Evolutionary conservation across 352 stramenopile genomes (phyloP), one percentile per base, ranked within the genome.

Genomic region (Globisporangium cylindrosporum): DNA sequence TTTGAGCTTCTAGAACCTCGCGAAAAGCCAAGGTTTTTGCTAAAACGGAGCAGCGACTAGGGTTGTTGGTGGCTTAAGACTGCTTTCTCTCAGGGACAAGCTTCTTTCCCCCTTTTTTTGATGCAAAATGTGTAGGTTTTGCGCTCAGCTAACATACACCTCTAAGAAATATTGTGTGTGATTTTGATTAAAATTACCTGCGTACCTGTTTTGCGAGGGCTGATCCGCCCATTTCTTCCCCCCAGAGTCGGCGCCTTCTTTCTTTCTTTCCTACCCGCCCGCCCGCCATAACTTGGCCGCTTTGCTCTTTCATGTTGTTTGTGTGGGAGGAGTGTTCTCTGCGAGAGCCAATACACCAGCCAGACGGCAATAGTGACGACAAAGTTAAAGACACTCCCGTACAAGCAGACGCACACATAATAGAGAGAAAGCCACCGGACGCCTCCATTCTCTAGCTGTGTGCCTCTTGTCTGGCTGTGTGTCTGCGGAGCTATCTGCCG

Each of bases 71-170:
- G 8, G 10, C 3, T 27, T 60, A 41, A 38, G 27, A 15, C 10
- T 38, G 25, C 14, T 36, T 59, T 29, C 54, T 59, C 34, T 49
- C 15, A 49, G 41, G 36, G 36, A 22, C 15, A 18, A 49, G 14
- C 53, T 59, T 32, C 14, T 29, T 59, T 25, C 27, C 54, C 27
- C 56, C 54, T 59, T 61, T 61, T 61, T 61, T 43, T 61, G 56
- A 32, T 61, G 56, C 29, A n/a, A 61, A 48, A 32, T 27, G 56
- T 22, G 9, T 14, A 59, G 18, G 10, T 59, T 58, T 58, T 41
- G 27, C 22, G 9, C 0, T 18, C 34, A 1, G 18, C 4, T 24
- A 12, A 48, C 7, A 25, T 49, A 22, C 0, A n/a, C 32, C 56
- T 61, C 18, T 61, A 0, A n/a, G 14, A n/a, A 43, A 27, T 20